These are phyloP conservation scores for Botrytis deweyae DNA, from an alignment of 2,329 filamentous ascomycete species.

Conservation along the genomic window DNA sequence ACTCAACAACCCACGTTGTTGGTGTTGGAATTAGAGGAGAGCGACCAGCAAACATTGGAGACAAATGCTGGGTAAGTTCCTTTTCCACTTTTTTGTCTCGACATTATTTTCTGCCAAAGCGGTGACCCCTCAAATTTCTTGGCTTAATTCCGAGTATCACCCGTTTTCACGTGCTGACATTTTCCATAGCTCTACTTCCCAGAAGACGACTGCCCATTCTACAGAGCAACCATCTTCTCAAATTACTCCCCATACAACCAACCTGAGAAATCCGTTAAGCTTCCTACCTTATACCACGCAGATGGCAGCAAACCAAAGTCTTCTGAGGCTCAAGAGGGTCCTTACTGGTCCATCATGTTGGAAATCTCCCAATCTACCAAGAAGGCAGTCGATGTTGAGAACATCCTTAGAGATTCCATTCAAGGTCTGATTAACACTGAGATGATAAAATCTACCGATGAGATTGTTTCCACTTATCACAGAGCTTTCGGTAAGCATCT, in stretches of 20 bases:
- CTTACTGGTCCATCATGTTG: constrained; percentile 99
- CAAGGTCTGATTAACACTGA: constrained; percentile 97
- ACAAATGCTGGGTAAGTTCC: constrained; percentile 89
- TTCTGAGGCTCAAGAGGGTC: constrained; percentile 74
- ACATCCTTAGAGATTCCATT: constrained; percentile 85
- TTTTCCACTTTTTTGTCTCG: neutral
- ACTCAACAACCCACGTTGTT: constrained; percentile 95
- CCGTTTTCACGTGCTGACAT: constrained; percentile 32
- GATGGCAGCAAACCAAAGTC: constrained; percentile 79
- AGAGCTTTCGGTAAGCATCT: constrained; percentile 64
- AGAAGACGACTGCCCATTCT: constrained; percentile 98
- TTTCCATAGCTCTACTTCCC: constrained; percentile 82
- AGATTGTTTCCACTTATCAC: constrained; percentile 98
- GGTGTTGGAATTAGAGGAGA: constrained; percentile 90
- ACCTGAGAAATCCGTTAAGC: constrained; percentile 76
- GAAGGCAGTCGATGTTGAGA: constrained; percentile 89
- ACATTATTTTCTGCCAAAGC: constrained; percentile 8
- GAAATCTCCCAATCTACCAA: constrained; percentile 94
- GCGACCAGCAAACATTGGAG: constrained; percentile 92
- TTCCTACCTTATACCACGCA: constrained; percentile 81
- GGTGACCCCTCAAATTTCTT: constrained; percentile 8
- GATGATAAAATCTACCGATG: constrained; percentile 86
- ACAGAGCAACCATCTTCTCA: constrained; percentile 99
- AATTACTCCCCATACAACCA: constrained; percentile 99
- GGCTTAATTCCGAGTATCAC: neutral